phyloP scores from a whole-genome alignment of 2,329 filamentous ascomycete species.

The Penicillium sp. region DNA sequence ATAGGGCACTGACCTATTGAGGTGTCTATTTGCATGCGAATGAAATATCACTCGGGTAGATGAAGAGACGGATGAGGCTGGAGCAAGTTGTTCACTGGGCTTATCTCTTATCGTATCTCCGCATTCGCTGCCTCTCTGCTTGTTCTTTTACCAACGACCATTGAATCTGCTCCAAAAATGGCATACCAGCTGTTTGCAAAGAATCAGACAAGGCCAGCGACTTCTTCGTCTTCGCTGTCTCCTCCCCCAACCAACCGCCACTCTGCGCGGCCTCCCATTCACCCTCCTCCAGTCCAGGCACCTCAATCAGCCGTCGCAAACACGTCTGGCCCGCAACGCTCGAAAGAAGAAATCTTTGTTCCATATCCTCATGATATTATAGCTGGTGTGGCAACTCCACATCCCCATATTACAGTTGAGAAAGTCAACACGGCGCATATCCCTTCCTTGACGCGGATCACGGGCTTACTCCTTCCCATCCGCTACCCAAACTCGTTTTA shows the following conservation, averaged over 20 bases:
- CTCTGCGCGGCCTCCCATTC: constrained; percentile 30
- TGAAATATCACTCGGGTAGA: constrained; percentile 12
- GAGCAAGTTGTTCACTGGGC: constrained; percentile 23
- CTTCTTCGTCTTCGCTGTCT: constrained; percentile 24
- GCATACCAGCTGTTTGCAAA: constrained; percentile 42
- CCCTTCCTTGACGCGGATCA: constrained; percentile 58
- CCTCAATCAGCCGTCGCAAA: constrained; percentile 27
- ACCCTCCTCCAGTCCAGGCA: constrained; percentile 32
- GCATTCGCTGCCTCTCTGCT: constrained; percentile 21
- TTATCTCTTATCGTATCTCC: constrained; percentile 41
- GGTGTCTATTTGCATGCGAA: constrained; percentile 11
- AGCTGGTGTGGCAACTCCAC: constrained; percentile 35
- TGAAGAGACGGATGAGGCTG: constrained; percentile 24
- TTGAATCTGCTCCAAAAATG: constrained; percentile 26
- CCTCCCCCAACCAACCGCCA: constrained; percentile 16
- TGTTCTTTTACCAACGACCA: constrained; percentile 5
- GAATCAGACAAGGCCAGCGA: constrained; percentile 25
- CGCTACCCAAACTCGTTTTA: constrained; percentile 63
- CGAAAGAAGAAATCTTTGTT: constrained; percentile 28
- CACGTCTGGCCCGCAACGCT: constrained; percentile 23
- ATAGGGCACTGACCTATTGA: constrained; percentile 19
- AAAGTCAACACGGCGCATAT: constrained; percentile 55
- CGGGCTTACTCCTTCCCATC: constrained; percentile 59
- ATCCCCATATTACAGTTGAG: constrained; percentile 54
- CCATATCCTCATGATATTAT: constrained; percentile 34